Base-by-base conservation (phyloP, 23 red algal species). In the Gracilariopsis chorda region DNA sequence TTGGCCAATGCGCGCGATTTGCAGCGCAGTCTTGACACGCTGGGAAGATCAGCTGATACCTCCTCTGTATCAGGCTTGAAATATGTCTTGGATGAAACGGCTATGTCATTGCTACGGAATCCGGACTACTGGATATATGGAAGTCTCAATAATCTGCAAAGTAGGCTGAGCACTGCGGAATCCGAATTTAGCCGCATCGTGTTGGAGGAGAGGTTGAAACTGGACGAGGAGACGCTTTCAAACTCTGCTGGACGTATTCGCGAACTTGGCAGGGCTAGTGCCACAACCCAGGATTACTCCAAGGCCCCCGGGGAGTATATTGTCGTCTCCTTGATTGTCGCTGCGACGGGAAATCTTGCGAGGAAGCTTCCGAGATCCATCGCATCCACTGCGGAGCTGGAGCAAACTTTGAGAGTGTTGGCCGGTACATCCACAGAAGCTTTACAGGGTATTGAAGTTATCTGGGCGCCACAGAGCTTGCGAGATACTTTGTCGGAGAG, bases 71-170 rank as follows among this genome's bases (percentile, higher is more conserved):
- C 23, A n/a, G 95, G 95, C 34, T 65, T 98, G 56, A 51, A 71
- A 29, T 29, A 75, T 25, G 69, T 98, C 23, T 55, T 98, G 17
- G 76, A 94, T 13, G 90, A 98, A 69, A 78, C 90, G 51, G 85
- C 73, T 21, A 49, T 84, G 6, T 14, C 90, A 34, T 52, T 98
- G 76, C 48, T 93, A 21, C 86, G 95, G n/a, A 43, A 94, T 53
- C 85, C 90, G 36, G 95, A 98, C 36, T 98, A 92, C 47, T 98
- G 95, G 95, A 75, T 67, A 21, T 86, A 91, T 44, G 91, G 57
- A n/a, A 44, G 57, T 23, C 1, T 91, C n/a, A 40, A 80, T 11
- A 59, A 29, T 20, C 17, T 14, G 21, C 23, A 21, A 1, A 33
- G 37, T 21, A 29, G 40, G 34, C 62, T 83, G 63, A 41, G 36